Evolutionary conservation across 1,139 yeast genomes (phyloP).

Genomic region (Saccharomyces pastorianus): DNA sequence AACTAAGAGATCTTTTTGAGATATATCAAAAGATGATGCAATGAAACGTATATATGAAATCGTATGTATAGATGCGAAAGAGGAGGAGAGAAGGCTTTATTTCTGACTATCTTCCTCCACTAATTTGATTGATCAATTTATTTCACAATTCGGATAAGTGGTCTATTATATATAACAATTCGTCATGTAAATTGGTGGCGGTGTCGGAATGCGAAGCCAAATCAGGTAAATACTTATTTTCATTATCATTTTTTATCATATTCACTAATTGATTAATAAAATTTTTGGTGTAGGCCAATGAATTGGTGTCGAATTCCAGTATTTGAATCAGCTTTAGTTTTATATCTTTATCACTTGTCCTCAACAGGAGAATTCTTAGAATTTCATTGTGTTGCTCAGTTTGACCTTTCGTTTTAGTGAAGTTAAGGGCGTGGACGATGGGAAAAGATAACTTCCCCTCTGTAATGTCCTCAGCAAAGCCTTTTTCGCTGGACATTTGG

Average conservation of each 20-base stretch:
- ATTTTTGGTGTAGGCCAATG: slow-evolving; percentile 21
- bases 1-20: slow-evolving; percentile 25
- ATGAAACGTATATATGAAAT: slow-evolving; percentile 1
- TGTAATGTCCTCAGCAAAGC: slow-evolving; percentile 77
- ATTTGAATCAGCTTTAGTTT: slow-evolving; percentile 44
- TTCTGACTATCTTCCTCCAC: not conserved
- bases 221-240: slow-evolving; percentile 13
- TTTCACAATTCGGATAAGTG: slow-evolving; percentile 1
- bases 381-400: slow-evolving; percentile 25
- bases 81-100: not conserved
- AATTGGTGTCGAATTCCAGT: slow-evolving; percentile 36
- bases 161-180: slow-evolving; percentile 10
- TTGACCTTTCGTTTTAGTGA: slow-evolving; percentile 18
- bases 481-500: slow-evolving; percentile 56
- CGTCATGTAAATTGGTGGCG: slow-evolving; percentile 6
- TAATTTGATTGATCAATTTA: not conserved
- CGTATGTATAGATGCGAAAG: not conserved
- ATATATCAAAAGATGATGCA: slow-evolving; percentile 26
- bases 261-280: slow-evolving; percentile 13
- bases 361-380: slow-evolving; percentile 35
- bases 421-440: slow-evolving; percentile 54
- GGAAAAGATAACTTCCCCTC: slow-evolving; percentile 90
- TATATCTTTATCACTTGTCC: slow-evolving; percentile 35
- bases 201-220: not conserved
- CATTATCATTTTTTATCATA: slow-evolving; percentile 11